Percentiles rank a stretch among this genome's conserved stretches.
Conservation (phyloP, 2,329 filamentous ascomycete species). For the Aspergillus sp. region DNA sequence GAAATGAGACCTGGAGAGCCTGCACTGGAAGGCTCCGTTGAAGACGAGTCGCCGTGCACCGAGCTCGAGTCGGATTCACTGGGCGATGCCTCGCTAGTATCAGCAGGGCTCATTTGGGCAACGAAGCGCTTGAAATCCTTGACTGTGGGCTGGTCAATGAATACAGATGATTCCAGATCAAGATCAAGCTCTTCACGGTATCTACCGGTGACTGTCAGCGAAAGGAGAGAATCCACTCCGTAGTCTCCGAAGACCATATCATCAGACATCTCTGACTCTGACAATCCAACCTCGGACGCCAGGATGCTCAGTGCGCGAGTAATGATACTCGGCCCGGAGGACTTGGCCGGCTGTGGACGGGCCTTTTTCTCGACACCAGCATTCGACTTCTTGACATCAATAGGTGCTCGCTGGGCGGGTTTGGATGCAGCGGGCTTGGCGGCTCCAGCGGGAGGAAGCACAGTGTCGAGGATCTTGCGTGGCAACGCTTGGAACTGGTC, state of each 20-base stretch:
- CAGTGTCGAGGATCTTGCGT: slow-evolving; percentile 35
- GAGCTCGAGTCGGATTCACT: slow-evolving; percentile 25
- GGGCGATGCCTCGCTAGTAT: slow-evolving; percentile 23
- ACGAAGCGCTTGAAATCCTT: slow-evolving; percentile 56
- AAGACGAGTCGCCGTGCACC: slow-evolving; percentile 15
- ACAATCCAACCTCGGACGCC: slow-evolving; percentile 47
- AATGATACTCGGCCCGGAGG: slow-evolving; percentile 25
- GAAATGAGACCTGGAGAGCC: slow-evolving; percentile 27
- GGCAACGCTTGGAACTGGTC: slow-evolving; percentile 36
- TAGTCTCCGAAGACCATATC: slow-evolving; percentile 56
- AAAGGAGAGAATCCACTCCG: slow-evolving; percentile 56
- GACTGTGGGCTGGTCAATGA: slow-evolving; percentile 55
- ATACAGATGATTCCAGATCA: slow-evolving; percentile 53
- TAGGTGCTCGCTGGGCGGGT: slow-evolving; percentile 17
- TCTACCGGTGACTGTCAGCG: slow-evolving; percentile 54
- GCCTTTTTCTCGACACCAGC: slow-evolving; percentile 14
- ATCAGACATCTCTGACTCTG: slow-evolving; percentile 52
- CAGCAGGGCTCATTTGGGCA: slow-evolving; percentile 24
- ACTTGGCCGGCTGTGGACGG: slow-evolving; percentile 19
- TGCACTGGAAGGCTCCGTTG: slow-evolving; percentile 28
- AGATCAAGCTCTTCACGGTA: slow-evolving; percentile 57
- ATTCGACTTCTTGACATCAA: slow-evolving; percentile 24
- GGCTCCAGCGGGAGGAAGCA: slow-evolving; percentile 31
- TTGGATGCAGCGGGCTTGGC: slow-evolving; percentile 14
- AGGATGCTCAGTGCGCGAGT: slow-evolving; percentile 34